Evolutionary conservation across 2,329 filamentous ascomycete species (phyloP).

Genomic region (Fusarium drepaniforme): DNA sequence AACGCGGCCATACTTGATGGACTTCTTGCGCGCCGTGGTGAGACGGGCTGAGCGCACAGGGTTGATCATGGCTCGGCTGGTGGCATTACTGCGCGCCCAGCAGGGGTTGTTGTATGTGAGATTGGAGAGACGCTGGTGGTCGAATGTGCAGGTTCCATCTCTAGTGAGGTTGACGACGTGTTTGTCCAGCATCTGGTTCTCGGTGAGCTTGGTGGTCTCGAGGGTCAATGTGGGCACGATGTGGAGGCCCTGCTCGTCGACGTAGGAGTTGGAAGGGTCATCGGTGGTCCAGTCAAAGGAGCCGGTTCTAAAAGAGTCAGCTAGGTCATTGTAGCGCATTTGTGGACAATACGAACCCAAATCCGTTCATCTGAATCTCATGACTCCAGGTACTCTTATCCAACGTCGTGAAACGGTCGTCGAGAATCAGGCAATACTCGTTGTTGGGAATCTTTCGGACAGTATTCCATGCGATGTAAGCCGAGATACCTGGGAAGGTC

Average conservation of each 20-base stretch:
- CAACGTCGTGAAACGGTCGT: slow-evolving; percentile 45
- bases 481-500: neutral
- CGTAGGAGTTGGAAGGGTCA: slow-evolving; percentile 59
- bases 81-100: slow-evolving; percentile 55
- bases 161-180: slow-evolving; percentile 59
- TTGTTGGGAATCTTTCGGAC: neutral
- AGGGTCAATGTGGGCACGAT: slow-evolving; percentile 63
- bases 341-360: slow-evolving; percentile 48
- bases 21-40: slow-evolving; percentile 58
- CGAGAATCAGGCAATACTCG: slow-evolving; percentile 41
- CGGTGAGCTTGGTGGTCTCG: slow-evolving; percentile 43
- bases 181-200: slow-evolving; percentile 50
- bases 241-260: slow-evolving; percentile 60
- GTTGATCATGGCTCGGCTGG: slow-evolving; percentile 58
- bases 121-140: slow-evolving; percentile 53
- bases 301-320: slow-evolving; percentile 42
- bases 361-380: slow-evolving; percentile 56
- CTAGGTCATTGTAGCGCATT: neutral
- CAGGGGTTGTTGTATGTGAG: slow-evolving; percentile 43
- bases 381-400: slow-evolving; percentile 57
- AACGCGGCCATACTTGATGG: slow-evolving; percentile 62
- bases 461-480: neutral
- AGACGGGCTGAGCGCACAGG: slow-evolving; percentile 59
- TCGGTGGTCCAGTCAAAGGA: slow-evolving; percentile 66
- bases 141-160: slow-evolving; percentile 37